Conservation (phyloP, 75 land plant genomes). For the Gnetum montanum region DNA sequence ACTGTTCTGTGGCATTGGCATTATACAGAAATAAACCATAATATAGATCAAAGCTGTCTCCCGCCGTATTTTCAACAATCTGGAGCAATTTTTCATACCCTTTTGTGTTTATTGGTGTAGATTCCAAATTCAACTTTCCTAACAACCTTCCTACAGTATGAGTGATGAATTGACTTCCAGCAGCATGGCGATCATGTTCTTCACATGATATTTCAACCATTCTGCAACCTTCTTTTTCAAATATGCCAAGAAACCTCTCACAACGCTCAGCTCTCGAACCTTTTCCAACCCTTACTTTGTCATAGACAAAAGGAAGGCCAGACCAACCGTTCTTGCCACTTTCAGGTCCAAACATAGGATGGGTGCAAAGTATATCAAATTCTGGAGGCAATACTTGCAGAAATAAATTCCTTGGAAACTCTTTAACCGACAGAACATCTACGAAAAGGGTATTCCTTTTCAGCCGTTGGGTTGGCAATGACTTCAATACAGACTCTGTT, state of each 20-base stretch:
- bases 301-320: conserved; percentile 63
- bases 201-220: conserved; percentile 80
- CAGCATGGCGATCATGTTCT: conserved; percentile 67
- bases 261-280: conserved; percentile 16
- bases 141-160: conserved; percentile 59
- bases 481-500: conserved; percentile 43
- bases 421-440: conserved; percentile 83
- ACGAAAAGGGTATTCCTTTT: conserved; percentile 57
- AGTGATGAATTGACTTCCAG: conserved; percentile 64
- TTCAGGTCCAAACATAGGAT: conserved; percentile 92
- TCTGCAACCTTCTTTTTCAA: conserved; percentile 57
- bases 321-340: conserved; percentile 63
- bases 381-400: conserved; percentile 42
- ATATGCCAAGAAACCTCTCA: conserved; percentile 43
- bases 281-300: conserved; percentile 53
- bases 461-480: conserved; percentile 53
- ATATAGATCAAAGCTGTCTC: conserved; percentile 89
- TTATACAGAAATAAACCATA: conserved; percentile 93
- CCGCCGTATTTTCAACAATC: conserved; percentile 59
- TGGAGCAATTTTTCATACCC: conserved; percentile 76
- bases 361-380: conserved; percentile 83
- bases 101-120: conserved; percentile 72
- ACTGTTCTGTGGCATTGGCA: conserved; percentile 68
- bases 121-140: conserved; percentile 44
- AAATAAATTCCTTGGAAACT: conserved; percentile 62